A percentile compares a stretch with the other conserved stretches of the same genome.
phyloP scores from a whole-genome alignment of 345 rosid species.

The Citrus cavaleriei region DNA sequence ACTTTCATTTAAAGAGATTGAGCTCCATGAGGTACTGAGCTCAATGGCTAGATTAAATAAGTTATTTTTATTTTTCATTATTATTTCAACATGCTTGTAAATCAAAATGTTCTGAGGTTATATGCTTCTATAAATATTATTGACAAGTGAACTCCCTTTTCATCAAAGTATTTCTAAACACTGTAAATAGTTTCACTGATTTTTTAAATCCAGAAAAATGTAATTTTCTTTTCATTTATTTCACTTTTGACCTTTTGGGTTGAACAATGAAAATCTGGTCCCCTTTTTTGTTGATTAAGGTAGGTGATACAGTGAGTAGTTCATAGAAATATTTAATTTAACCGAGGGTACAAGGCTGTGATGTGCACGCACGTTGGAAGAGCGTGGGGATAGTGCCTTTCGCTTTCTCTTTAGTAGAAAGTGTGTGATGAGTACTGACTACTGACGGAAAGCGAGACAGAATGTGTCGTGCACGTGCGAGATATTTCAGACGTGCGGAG shows the following conservation, averaged over 20 bases:
- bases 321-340: too few species aligned
- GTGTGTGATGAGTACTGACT: neutral
- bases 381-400: neutral
- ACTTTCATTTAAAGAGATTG: too few species aligned
- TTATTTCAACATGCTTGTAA: too few species aligned
- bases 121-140: too few species aligned
- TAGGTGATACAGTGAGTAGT: too few species aligned
- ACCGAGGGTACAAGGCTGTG: neutral
- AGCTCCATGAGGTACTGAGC: too few species aligned
- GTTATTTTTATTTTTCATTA: too few species aligned
- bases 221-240: neutral
- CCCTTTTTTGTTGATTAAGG: neutral
- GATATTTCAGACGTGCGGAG: slow-evolving; percentile 21
- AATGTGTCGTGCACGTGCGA: slow-evolving; percentile 24
- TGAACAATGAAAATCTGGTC: neutral
- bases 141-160: too few species aligned
- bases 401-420: neutral
- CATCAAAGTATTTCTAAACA: too few species aligned
- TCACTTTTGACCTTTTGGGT: neutral
- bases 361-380: slow-evolving; percentile 10
- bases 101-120: too few species aligned
- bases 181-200: neutral
- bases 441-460: neutral
- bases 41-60: too few species aligned
- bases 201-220: neutral